These are phyloP conservation scores for Aspergillus candidus DNA, from an alignment of 2,329 filamentous ascomycete genomes.

Conservation along the genomic window DNA sequence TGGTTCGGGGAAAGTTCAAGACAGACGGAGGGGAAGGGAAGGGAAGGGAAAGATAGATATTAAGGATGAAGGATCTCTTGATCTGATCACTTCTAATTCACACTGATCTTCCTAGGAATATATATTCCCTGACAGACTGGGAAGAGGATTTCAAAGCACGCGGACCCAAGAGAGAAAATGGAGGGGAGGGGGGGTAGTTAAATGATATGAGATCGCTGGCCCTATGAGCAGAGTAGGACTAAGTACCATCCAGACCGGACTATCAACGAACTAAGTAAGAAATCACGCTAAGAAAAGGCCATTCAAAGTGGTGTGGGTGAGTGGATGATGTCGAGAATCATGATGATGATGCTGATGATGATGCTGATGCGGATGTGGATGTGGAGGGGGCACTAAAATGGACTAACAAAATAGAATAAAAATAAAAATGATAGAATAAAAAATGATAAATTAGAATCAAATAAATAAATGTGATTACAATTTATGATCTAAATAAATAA, in stretches of 20 bases:
- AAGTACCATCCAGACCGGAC: constrained; percentile 14
- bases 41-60: constrained; percentile 1
- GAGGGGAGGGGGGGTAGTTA: constrained; percentile 20
- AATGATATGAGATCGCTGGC: constrained; percentile 25
- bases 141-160: not conserved
- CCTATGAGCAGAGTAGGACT: constrained; percentile 14
- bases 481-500: not conserved
- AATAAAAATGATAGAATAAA: not conserved
- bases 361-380: constrained; percentile 2
- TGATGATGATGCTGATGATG: constrained; percentile 11
- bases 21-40: not conserved
- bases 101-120: not conserved
- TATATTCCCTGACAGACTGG: constrained; percentile 3
- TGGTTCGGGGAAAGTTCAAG: not conserved
- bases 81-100: not conserved
- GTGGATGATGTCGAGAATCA: constrained; percentile 14
- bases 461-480: not conserved
- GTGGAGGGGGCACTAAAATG: not conserved
- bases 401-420: not conserved
- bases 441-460: not conserved
- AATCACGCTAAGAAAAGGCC: constrained; percentile 12
- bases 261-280: constrained; percentile 15
- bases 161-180: constrained; percentile 5
- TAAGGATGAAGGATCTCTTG: not conserved
- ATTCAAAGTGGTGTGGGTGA: constrained; percentile 14